Conservation (phyloP, 2,329 filamentous ascomycete genomes). For the Cordyceps tenuipes region DNA sequence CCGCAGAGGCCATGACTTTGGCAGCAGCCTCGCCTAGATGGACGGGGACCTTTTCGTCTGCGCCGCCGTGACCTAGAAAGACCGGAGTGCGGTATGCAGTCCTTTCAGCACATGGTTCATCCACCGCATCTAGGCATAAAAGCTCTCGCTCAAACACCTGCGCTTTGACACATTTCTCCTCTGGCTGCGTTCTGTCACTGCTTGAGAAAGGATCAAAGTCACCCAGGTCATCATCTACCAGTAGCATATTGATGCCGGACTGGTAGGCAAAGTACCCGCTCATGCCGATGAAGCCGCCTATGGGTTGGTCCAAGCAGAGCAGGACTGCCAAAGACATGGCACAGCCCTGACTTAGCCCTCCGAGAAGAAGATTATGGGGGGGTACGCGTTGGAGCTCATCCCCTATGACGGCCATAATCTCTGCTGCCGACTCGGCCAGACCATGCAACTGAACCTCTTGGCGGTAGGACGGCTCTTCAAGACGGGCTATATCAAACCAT, state of each 20-base stretch:
- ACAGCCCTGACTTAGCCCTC: constrained; percentile 46
- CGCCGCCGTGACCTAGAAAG: not conserved
- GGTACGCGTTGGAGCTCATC: constrained; percentile 24
- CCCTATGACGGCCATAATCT: constrained; percentile 26
- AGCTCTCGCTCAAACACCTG: constrained; percentile 17
- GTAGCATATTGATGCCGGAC: constrained; percentile 23
- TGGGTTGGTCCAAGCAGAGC: constrained; percentile 27
- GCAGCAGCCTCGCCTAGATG: not conserved
- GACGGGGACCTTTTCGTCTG: not conserved
- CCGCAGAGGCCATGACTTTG: constrained; percentile 22
- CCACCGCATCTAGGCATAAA: not conserved
- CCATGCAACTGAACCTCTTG: constrained; percentile 36
- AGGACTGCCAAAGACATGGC: constrained; percentile 36
- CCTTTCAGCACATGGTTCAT: not conserved
- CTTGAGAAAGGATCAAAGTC: no score
- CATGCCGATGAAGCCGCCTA: constrained; percentile 40
- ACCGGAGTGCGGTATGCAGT: not conserved
- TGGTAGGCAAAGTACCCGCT: constrained; percentile 37
- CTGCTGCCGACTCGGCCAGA: constrained; percentile 31
- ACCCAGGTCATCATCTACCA: constrained; percentile 10
- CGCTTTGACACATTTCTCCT: constrained; percentile 17
- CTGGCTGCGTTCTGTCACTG: no score
- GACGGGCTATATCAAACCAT: constrained; percentile 42
- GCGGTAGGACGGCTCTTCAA: constrained; percentile 31
- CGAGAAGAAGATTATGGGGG: constrained; percentile 35